A percentile compares a stretch with the other conserved stretches of the same genome.
Evolutionary conservation across 371 early-diverging fungal genomes (phyloP).

Genomic region (Phascolomyces articulosus): DNA sequence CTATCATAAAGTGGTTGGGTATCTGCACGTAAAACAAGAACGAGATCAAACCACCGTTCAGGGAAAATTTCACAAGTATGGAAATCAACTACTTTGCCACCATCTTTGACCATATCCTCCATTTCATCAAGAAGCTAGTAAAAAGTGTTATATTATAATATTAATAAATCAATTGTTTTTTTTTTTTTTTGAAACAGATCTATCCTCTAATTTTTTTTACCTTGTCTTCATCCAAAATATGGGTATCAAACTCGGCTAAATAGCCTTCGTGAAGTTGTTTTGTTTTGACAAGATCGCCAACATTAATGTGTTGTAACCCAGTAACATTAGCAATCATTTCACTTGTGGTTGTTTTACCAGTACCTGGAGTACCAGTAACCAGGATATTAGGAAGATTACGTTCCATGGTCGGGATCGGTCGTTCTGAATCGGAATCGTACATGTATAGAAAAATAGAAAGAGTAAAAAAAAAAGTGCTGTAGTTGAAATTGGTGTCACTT

Average conservation of each 20-base stretch:
- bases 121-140: constrained; percentile 82
- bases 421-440: constrained; percentile 20
- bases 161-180: neutral
- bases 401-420: constrained; percentile 16
- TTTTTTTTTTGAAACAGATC: neutral
- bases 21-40: constrained; percentile 88
- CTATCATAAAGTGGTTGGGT: constrained; percentile 84
- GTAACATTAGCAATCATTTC: constrained; percentile 78
- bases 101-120: constrained; percentile 76
- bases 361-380: constrained; percentile 98
- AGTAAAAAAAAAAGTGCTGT: neutral
- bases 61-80: constrained; percentile 95
- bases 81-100: constrained; percentile 91
- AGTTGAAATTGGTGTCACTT: too few relatives aligned
- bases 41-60: constrained; percentile 96
- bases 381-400: constrained; percentile 83
- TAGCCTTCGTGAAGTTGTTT: constrained; percentile 88
- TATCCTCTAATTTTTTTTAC: constrained; percentile 38
- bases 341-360: constrained; percentile 88
- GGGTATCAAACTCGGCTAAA: constrained; percentile 89
- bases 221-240: constrained; percentile 91
- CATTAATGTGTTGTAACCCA: constrained; percentile 81
- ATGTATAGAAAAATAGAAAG: neutral
- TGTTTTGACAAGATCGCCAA: constrained; percentile 88
- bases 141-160: neutral